Percentiles rank a stretch among this genome's conserved stretches.
phyloP scores from a whole-genome alignment of 2,329 filamentous ascomycete genomes.

The Cytospora leucostoma region DNA sequence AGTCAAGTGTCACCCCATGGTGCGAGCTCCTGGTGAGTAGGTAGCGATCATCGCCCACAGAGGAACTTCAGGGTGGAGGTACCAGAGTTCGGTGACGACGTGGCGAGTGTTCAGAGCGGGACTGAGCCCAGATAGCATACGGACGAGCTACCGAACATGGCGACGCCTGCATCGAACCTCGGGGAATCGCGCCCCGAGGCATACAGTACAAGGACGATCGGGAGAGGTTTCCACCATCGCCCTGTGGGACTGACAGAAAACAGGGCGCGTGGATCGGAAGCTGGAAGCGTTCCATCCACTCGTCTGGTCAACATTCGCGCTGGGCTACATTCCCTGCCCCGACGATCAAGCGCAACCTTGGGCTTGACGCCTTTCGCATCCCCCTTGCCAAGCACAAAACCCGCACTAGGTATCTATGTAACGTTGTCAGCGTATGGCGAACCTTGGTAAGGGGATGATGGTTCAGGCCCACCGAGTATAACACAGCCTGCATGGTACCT shows the following conservation, averaged over 20 bases:
- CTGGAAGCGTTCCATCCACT: neutral
- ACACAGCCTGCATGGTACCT: neutral
- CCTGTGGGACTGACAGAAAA: neutral
- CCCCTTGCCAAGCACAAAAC: neutral
- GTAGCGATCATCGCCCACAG: too few species aligned
- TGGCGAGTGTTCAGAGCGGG: neutral
- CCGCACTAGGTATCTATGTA: neutral
- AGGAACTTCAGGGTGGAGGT: too few species aligned
- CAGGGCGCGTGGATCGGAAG: neutral
- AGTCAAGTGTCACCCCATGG: too few species aligned
- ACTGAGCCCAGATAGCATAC: neutral
- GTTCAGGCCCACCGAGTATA: neutral
- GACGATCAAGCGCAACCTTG: neutral
- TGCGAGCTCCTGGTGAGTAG: too few species aligned
- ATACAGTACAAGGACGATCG: neutral
- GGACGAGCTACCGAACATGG: neutral
- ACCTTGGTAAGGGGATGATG: neutral
- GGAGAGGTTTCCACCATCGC: neutral
- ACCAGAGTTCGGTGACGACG: neutral
- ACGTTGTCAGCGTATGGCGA: neutral
- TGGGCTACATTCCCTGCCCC: neutral
- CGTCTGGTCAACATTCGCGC: neutral
- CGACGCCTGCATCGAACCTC: neutral
- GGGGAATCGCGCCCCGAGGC: neutral
- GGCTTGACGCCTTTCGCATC: neutral